Conservation (phyloP, 148 eudicot species). For the Linanthus parryae region DNA sequence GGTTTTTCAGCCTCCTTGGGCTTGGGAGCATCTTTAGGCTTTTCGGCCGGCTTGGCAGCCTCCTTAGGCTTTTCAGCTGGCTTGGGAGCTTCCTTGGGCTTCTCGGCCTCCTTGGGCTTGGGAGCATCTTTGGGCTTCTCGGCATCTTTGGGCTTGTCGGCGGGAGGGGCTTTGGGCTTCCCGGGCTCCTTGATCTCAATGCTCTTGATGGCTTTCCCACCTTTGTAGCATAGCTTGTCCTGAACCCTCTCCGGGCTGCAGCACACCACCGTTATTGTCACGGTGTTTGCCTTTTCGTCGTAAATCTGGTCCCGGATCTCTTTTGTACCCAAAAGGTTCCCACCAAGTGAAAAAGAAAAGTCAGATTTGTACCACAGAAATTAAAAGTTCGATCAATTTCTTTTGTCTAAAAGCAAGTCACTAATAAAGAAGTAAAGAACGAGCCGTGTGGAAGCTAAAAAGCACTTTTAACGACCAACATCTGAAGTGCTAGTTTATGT, state of each 20-base stretch:
- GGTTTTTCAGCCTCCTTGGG: constrained; percentile 5
- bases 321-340: constrained; percentile 23
- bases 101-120: not conserved
- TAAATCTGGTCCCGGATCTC: constrained; percentile 72
- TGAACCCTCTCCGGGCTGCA: constrained; percentile 80
- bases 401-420: not conserved
- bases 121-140: constrained; percentile 6
- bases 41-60: not conserved
- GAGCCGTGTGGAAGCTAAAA: no score
- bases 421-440: no score
- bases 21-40: not conserved
- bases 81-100: constrained; percentile 5
- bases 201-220: constrained; percentile 50
- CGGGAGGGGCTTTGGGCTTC: constrained; percentile 14
- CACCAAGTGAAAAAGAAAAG: constrained; percentile 1
- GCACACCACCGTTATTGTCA: constrained; percentile 65
- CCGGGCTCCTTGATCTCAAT: constrained; percentile 41
- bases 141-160: not conserved
- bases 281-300: constrained; percentile 63
- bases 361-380: not conserved
- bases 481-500: no score
- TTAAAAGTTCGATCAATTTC: no score
- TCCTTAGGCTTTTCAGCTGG: not conserved
- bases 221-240: constrained; percentile 66
- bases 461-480: no score